Evolutionary conservation across 768 basidiomycete species (phyloP).

Genomic region (Macrolepiota fuliginosa): DNA sequence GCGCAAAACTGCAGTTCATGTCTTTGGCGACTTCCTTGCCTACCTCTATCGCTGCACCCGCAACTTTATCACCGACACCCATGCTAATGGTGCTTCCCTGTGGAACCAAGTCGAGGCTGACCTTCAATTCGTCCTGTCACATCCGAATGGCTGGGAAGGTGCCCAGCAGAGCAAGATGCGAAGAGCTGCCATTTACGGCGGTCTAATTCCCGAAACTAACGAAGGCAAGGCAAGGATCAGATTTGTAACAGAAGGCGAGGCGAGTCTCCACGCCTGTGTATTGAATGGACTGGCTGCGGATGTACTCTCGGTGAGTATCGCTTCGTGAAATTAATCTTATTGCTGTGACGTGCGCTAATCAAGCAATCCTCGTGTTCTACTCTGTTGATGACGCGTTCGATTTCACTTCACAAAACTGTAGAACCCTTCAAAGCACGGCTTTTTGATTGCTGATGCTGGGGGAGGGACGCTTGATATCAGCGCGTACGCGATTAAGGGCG

Average conservation of each 20-base stretch:
- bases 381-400: background rate
- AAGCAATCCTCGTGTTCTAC: background rate
- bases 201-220: conserved; percentile 72
- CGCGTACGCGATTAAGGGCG: conserved; percentile 72
- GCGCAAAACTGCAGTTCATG: conserved; percentile 66
- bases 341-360: background rate
- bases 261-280: conserved; percentile 79
- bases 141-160: conserved; percentile 84
- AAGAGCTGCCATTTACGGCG: conserved; percentile 66
- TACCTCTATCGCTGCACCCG: conserved; percentile 75
- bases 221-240: conserved; percentile 70
- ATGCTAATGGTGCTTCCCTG: conserved; percentile 67
- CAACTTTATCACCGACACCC: conserved; percentile 77
- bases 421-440: conserved; percentile 75
- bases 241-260: conserved; percentile 84
- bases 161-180: conserved; percentile 79
- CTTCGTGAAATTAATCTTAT: background rate
- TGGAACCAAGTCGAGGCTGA: conserved; percentile 72
- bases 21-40: conserved; percentile 76
- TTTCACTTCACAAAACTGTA: conserved; percentile 21
- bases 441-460: conserved; percentile 78
- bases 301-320: conserved; percentile 60
- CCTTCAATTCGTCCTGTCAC: conserved; percentile 73
- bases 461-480: conserved; percentile 82
- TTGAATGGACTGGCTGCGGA: conserved; percentile 75